Conservation (phyloP, 148 eudicot genomes). For the Amaranthus cruentus region DNA sequence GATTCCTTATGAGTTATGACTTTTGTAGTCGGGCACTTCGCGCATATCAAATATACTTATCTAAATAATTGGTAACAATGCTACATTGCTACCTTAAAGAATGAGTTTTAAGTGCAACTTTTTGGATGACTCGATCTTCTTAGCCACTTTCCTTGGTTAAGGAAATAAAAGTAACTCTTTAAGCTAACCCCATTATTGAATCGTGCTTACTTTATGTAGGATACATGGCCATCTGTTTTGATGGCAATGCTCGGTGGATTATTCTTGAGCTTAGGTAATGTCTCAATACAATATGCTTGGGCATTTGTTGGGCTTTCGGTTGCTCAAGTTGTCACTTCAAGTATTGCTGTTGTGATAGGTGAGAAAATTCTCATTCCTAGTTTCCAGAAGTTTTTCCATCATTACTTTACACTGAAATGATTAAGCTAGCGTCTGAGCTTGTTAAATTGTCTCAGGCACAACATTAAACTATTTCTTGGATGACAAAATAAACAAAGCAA, state of each 20-base stretch:
- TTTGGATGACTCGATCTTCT: neutral
- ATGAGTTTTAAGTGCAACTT: neutral
- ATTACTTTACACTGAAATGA: neutral
- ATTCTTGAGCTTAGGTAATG: conserved; percentile 69
- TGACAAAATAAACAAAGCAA: conserved; percentile 76
- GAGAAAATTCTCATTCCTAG: neutral
- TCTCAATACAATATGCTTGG: conserved; percentile 77
- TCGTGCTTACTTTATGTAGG: conserved; percentile 34
- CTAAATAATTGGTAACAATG: neutral
- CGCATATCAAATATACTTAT: too few relatives aligned
- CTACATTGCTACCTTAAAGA: neutral
- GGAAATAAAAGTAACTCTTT: neutral
- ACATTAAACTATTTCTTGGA: conserved; percentile 82
- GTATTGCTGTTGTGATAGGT: conserved; percentile 89
- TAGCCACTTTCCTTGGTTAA: neutral
- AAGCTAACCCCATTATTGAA: neutral
- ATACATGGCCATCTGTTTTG: conserved; percentile 74
- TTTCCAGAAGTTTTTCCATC: neutral
- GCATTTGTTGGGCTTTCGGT: conserved; percentile 87
- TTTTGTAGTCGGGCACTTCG: too few relatives aligned
- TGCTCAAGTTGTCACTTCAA: conserved; percentile 62
- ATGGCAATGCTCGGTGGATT: conserved; percentile 89
- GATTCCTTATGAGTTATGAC: too few relatives aligned
- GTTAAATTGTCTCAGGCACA: conserved; percentile 48
- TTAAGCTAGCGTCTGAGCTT: neutral